phyloP scores from a whole-genome alignment of 2,329 filamentous ascomycete genomes.

The Fusarium sp. region DNA sequence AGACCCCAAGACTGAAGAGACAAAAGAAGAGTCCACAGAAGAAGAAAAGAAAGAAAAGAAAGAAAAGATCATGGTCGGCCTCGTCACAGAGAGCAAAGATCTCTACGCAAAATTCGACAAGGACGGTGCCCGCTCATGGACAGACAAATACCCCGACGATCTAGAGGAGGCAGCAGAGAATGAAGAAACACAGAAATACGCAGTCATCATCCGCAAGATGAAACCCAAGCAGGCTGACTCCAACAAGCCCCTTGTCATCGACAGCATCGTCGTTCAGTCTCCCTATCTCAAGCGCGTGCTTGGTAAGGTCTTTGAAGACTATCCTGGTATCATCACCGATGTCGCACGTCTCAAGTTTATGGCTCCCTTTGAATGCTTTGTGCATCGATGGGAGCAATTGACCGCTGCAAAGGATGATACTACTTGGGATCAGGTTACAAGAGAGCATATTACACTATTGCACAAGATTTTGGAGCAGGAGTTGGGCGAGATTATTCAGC shows the following conservation, averaged over 20 bases:
- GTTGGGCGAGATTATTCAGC: slow-evolving; percentile 62
- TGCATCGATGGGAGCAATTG: slow-evolving; percentile 72
- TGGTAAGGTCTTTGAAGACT: slow-evolving; percentile 65
- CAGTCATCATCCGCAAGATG: slow-evolving; percentile 68
- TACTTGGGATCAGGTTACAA: slow-evolving; percentile 57
- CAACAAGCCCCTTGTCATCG: slow-evolving; percentile 69
- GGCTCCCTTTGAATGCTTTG: slow-evolving; percentile 71
- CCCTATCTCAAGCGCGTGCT: slow-evolving; percentile 70
- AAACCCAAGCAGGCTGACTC: slow-evolving; percentile 66
- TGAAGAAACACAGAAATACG: slow-evolving; percentile 70
- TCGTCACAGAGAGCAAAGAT: slow-evolving; percentile 56
- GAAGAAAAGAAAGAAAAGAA: slow-evolving; percentile 30
- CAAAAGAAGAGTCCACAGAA: slow-evolving; percentile 11
- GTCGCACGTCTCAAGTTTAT: slow-evolving; percentile 71
- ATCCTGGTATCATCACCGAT: slow-evolving; percentile 69
- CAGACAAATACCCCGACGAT: slow-evolving; percentile 66
- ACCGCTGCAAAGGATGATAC: slow-evolving; percentile 56
- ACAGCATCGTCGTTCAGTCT: slow-evolving; percentile 74
- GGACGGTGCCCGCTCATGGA: slow-evolving; percentile 66
- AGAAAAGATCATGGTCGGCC: slow-evolving; percentile 49
- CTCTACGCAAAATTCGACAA: slow-evolving; percentile 61
- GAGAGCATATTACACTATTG: slow-evolving; percentile 61
- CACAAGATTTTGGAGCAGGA: slow-evolving; percentile 62
- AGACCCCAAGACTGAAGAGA: slow-evolving; percentile 14
- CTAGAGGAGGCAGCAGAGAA: slow-evolving; percentile 69